A percentile compares a stretch with the other conserved stretches of the same genome.
Conservation (phyloP, 805 yeast species). For the Yarrowia sp. region DNA sequence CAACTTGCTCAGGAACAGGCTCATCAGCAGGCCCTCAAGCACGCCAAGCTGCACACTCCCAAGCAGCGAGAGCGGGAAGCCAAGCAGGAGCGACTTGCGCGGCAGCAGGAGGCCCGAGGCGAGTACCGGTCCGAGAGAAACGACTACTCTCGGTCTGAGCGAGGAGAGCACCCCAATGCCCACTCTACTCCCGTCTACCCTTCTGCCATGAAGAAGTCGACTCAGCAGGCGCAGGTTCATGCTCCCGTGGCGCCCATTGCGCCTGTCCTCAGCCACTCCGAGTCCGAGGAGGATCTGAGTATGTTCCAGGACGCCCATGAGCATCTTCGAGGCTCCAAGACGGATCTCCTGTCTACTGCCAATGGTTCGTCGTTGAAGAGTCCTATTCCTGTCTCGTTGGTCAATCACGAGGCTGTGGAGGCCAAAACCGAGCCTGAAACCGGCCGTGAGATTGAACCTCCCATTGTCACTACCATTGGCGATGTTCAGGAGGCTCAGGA, state of each 20-base stretch:
- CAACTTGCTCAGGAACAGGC: conserved; percentile 24
- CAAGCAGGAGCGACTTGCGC: background rate
- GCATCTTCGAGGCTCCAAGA: background rate
- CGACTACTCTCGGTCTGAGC: no score
- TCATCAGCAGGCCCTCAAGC: conserved; percentile 21
- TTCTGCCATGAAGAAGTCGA: background rate
- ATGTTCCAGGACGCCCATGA: conserved; percentile 25
- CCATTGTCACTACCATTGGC: conserved; percentile 12
- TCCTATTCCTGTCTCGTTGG: background rate
- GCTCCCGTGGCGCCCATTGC: no score
- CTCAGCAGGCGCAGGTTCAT: no score
- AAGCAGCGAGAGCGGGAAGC: background rate
- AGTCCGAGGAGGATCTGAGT: conserved; percentile 22
- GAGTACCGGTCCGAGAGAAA: no score
- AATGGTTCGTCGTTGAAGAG: background rate
- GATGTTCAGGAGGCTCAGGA: conserved; percentile 14
- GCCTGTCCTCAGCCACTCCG: background rate
- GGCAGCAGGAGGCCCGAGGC: no score
- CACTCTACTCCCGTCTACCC: background rate
- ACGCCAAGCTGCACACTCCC: conserved; percentile 18
- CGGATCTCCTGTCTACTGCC: background rate
- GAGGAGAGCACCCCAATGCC: no score
- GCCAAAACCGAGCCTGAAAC: conserved; percentile 7
- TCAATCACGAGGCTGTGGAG: background rate
- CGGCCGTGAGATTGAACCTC: conserved; percentile 3